These are phyloP conservation scores for Fusarium tricinctum DNA, from an alignment of 2,329 filamentous ascomycete species.

Conservation along the genomic window DNA sequence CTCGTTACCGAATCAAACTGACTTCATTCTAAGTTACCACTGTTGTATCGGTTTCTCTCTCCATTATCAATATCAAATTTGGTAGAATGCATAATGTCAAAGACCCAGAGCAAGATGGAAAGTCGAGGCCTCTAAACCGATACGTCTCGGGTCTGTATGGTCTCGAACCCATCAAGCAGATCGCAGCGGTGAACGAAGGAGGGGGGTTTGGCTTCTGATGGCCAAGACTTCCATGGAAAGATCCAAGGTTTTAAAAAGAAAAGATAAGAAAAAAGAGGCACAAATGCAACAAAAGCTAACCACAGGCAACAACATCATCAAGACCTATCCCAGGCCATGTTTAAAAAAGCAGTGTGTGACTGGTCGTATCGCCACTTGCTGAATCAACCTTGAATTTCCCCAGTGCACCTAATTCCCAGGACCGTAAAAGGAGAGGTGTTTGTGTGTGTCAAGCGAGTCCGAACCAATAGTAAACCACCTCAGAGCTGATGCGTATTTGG, in stretches of 20 bases:
- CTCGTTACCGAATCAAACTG: conserved; percentile 30
- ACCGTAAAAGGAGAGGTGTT: conserved; percentile 44
- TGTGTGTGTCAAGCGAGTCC: conserved; percentile 45
- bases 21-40: conserved; percentile 40
- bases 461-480: conserved; percentile 46
- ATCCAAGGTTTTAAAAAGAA: conserved; percentile 27
- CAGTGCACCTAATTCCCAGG: conserved; percentile 49
- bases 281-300: conserved; percentile 45
- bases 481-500: conserved; percentile 39
- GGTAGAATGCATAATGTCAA: conserved; percentile 31
- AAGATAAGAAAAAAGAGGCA: conserved; percentile 27
- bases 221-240: conserved; percentile 42
- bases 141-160: conserved; percentile 46
- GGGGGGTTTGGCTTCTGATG: conserved; percentile 43
- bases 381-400: conserved; percentile 51
- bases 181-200: conserved; percentile 30
- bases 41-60: conserved; percentile 24
- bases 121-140: conserved; percentile 28
- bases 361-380: conserved; percentile 53
- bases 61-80: conserved; percentile 28
- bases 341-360: conserved; percentile 51
- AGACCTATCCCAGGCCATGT: conserved; percentile 46
- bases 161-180: conserved; percentile 45
- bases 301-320: conserved; percentile 51
- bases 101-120: conserved; percentile 25